Percentiles rank a stretch among this genome's conserved stretches.
phyloP scores from a whole-genome alignment of 1,284 basidiomycete species.

The Ganoderma resinaceum region DNA sequence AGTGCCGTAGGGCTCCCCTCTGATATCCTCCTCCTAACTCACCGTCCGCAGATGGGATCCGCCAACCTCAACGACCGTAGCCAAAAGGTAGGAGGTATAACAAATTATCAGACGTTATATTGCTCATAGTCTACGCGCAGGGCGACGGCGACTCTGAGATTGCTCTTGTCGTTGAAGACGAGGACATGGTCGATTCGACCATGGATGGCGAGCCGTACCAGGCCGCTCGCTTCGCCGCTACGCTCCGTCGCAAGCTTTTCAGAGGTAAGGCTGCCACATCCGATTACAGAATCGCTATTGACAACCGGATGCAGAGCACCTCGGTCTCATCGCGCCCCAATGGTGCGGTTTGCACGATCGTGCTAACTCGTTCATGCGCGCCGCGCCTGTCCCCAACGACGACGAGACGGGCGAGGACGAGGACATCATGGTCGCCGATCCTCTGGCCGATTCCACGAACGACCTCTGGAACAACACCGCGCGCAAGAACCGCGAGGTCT shows the following conservation, averaged over 20 bases:
- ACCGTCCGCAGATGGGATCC: conserved; percentile 72
- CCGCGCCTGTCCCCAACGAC: conserved; percentile 74
- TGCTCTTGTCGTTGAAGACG: conserved; percentile 88
- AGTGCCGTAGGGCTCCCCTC: conserved; percentile 37
- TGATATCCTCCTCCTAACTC: not conserved
- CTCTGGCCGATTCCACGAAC: conserved; percentile 68
- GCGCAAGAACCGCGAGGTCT: conserved; percentile 79
- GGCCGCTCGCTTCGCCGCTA: conserved; percentile 78
- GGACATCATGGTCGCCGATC: conserved; percentile 82
- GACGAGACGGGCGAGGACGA: conserved; percentile 67
- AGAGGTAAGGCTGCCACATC: conserved; percentile 53
- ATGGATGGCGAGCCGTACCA: conserved; percentile 83
- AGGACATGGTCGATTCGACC: conserved; percentile 74
- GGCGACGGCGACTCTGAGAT: conserved; percentile 96
- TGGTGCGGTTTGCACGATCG: conserved; percentile 45
- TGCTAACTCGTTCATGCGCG: conserved; percentile 76
- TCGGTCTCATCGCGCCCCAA: conserved; percentile 82
- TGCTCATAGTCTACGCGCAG: conserved; percentile 41
- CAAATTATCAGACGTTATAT: not conserved
- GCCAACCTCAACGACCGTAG: conserved; percentile 92
- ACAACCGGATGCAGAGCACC: conserved; percentile 66
- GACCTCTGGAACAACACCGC: conserved; percentile 79
- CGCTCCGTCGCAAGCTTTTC: conserved; percentile 80
- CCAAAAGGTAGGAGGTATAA: conserved; percentile 58
- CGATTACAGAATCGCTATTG: not conserved